phyloP scores from a whole-genome alignment of 148 eudicot species.

The Amaranthus cruentus region DNA sequence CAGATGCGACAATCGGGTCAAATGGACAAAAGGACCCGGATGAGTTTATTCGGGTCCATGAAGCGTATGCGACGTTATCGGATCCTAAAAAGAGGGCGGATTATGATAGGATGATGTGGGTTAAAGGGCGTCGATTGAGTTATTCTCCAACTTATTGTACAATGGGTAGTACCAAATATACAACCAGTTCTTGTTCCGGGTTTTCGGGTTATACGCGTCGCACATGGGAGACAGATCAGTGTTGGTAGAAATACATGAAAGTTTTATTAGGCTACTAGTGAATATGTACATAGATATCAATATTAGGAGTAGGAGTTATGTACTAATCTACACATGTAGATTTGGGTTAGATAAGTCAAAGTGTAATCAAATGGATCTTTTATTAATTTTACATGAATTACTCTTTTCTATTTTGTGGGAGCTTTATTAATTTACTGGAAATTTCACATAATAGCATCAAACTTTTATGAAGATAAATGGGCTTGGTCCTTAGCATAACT shows the following conservation, averaged over 20 bases:
- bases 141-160: slow-evolving; percentile 20
- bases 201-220: slow-evolving; percentile 30
- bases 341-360: too few species aligned
- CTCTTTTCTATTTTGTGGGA: too few species aligned
- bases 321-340: too few species aligned
- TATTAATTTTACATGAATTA: too few species aligned
- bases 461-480: too few species aligned
- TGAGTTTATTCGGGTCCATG: slow-evolving; percentile 42
- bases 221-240: slow-evolving; percentile 74
- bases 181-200: slow-evolving; percentile 14
- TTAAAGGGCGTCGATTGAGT: slow-evolving; percentile 19
- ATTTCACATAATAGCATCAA: too few species aligned
- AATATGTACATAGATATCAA: too few species aligned
- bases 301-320: too few species aligned
- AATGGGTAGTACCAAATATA: background rate
- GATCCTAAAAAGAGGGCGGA: slow-evolving; percentile 55
- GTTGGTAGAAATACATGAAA: slow-evolving; percentile 42
- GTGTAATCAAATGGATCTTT: too few species aligned
- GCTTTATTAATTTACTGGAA: too few species aligned
- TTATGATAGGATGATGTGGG: slow-evolving; percentile 39
- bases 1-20: slow-evolving; percentile 33
- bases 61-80: slow-evolving; percentile 53
- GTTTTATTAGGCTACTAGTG: background rate
- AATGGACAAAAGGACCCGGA: slow-evolving; percentile 9
- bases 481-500: too few species aligned